A percentile compares a stretch with the other conserved stretches of the same genome.
Evolutionary conservation across 805 yeast species (phyloP).

Genomic region (Pichia insulana): DNA sequence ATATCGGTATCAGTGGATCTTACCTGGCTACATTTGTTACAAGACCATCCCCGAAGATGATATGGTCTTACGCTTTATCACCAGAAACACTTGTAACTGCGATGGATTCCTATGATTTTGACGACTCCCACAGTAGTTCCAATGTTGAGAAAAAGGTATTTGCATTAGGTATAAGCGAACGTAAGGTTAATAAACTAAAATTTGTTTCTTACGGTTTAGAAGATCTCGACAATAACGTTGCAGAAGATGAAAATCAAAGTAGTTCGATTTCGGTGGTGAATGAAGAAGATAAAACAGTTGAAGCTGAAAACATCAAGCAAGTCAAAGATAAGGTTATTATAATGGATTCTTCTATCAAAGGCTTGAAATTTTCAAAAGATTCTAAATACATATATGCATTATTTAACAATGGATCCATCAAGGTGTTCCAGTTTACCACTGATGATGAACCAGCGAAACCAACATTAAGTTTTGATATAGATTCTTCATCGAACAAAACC

Average conservation of each 20-base stretch:
- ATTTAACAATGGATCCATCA: conserved; percentile 25
- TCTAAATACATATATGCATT: conserved; percentile 26
- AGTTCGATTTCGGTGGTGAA: conserved; percentile 20
- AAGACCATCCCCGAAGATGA: conserved; percentile 48
- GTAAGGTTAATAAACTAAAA: conserved; percentile 25
- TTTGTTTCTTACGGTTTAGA: conserved; percentile 23
- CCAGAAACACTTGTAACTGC: conserved; percentile 38
- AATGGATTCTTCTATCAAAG: conserved; percentile 19
- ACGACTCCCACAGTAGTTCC: conserved; percentile 7
- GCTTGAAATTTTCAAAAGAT: conserved; percentile 21
- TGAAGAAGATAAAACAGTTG: conserved; percentile 26
- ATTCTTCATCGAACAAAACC: conserved; percentile 9
- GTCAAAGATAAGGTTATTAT: conserved; percentile 25
- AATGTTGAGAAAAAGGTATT: conserved; percentile 19
- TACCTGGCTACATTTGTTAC: conserved; percentile 42
- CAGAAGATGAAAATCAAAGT: conserved; percentile 14
- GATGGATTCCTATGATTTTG: conserved; percentile 29
- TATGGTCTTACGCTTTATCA: conserved; percentile 46
- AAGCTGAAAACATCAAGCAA: conserved; percentile 27
- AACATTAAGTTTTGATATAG: conserved; percentile 7
- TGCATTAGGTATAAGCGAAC: conserved; percentile 29
- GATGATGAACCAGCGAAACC: conserved; percentile 11
- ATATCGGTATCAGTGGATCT: conserved; percentile 47
- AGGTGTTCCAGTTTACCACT: conserved; percentile 17
- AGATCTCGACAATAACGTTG: conserved; percentile 22